phyloP scores from a whole-genome alignment of 1,139 yeast genomes.

The Tardiomyces blankii region DNA sequence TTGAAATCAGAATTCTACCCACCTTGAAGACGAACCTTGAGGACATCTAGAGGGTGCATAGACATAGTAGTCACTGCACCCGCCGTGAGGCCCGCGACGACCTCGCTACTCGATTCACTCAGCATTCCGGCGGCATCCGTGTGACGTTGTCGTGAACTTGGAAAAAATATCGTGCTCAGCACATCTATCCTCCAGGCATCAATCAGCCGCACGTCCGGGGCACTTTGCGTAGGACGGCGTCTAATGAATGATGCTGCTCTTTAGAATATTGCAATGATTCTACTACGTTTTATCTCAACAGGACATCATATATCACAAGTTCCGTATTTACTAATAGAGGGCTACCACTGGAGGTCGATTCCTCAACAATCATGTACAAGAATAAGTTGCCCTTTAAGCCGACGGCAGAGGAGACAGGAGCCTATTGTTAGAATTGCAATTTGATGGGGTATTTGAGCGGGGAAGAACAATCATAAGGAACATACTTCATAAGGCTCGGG shows the following conservation, averaged over 20 bases:
- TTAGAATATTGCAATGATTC: no score
- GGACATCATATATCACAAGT: no score
- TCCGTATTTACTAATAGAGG: background rate
- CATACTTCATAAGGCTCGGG: conserved; percentile 64
- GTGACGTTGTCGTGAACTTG: background rate
- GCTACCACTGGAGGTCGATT: no score
- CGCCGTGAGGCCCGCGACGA: conserved; percentile 69
- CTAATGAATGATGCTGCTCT: no score
- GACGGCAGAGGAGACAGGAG: conserved; percentile 66
- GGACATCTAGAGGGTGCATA: conserved; percentile 81
- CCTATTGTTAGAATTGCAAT: conserved; percentile 12
- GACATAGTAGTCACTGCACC: conserved; percentile 71
- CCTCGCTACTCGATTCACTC: conserved; percentile 30
- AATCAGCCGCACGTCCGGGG: background rate
- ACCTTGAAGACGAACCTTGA: conserved; percentile 66
- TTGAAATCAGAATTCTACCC: background rate
- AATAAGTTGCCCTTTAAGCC: conserved; percentile 31
- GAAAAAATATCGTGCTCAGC: no score
- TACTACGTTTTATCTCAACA: no score
- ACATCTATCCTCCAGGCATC: background rate
- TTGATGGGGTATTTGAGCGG: conserved; percentile 1
- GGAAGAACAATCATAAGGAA: no score
- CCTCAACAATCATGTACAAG: no score
- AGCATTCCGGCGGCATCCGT: background rate
- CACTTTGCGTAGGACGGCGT: background rate